A percentile compares a stretch with the other conserved stretches of the same genome.
Evolutionary conservation across 345 rosid genomes (phyloP).

Genomic region (Lepidium aucheri): DNA sequence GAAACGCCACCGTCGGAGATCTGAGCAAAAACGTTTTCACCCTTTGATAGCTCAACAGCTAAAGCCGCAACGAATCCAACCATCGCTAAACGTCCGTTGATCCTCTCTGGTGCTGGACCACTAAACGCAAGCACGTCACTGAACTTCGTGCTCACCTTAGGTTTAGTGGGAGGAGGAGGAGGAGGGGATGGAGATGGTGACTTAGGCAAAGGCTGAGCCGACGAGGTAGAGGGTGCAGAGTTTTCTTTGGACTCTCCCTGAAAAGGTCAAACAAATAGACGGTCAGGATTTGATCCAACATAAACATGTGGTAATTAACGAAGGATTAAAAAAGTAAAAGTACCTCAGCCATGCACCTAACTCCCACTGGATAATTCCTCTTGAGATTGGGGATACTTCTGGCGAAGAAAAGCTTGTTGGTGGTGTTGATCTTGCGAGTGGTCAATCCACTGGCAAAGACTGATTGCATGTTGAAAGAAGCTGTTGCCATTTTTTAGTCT

Average conservation of each 20-base stretch:
- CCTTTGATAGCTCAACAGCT: constrained; percentile 55
- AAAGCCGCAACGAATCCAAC: constrained; percentile 68
- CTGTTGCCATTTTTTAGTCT: constrained; percentile 32
- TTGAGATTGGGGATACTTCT: constrained; percentile 7
- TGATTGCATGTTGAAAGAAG: constrained; percentile 34
- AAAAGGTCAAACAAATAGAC: background rate
- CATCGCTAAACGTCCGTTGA: constrained; percentile 88
- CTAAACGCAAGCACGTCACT: constrained; percentile 61
- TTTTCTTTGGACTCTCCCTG: constrained; percentile 22
- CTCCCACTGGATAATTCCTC: constrained; percentile 21
- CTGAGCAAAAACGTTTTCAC: constrained; percentile 59
- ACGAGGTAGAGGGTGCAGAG: constrained; percentile 21
- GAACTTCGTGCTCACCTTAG: constrained; percentile 48
- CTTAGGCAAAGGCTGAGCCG: constrained; percentile 19
- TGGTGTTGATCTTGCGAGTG: constrained; percentile 8
- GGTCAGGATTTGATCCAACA: background rate
- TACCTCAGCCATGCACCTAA: constrained; percentile 46
- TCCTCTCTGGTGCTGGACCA: constrained; percentile 89
- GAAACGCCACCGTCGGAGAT: constrained; percentile 50
- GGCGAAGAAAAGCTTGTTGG: constrained; percentile 15
- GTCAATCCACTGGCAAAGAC: constrained; percentile 26
- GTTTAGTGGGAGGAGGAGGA: constrained; percentile 15
- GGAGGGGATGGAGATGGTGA: constrained; percentile 15
- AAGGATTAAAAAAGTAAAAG: background rate
- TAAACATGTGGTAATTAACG: background rate